Percentiles rank a stretch among this genome's conserved stretches.
These are phyloP conservation scores for Hordeum marinum DNA, from an alignment of 176 grass and related monocot species.

Conservation along the genomic window DNA sequence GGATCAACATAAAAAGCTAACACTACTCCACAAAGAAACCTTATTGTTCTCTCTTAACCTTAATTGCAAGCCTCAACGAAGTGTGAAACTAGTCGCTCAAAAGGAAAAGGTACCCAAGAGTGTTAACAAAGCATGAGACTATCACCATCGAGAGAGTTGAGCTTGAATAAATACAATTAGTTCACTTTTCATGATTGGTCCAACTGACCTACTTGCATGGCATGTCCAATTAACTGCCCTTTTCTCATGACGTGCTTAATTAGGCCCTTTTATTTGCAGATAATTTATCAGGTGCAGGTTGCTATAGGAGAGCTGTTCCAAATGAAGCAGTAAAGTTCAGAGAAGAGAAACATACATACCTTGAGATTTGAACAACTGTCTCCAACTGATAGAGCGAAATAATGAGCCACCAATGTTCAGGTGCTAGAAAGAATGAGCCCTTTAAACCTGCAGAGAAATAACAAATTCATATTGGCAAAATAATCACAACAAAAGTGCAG, in stretches of 20 bases:
- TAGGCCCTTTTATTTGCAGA: neutral
- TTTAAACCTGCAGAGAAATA: conserved; percentile 54
- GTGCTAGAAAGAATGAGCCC: conserved; percentile 72
- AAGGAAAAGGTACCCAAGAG: neutral
- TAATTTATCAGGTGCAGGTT: neutral
- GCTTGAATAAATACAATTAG: neutral
- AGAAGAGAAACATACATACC: conserved; percentile 17
- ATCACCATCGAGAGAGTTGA: neutral
- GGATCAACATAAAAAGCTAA: no score
- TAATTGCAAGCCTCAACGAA: neutral
- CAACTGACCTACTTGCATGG: neutral
- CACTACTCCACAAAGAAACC: no score
- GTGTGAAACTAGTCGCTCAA: neutral
- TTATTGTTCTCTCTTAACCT: neutral
- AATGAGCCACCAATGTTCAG: conserved; percentile 91
- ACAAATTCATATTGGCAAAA: neutral
- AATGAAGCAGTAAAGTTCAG: neutral
- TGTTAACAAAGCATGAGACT: neutral
- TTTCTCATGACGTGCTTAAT: neutral
- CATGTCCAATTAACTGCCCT: neutral
- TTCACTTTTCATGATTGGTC: neutral
- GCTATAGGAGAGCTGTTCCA: neutral
- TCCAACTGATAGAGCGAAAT: conserved; percentile 74
- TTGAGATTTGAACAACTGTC: conserved; percentile 60
- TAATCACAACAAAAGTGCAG: neutral